Evolutionary conservation across 495 filamentous ascomycete species (phyloP), one percentile per base, ranked within the genome.

Genomic region (Hypoxylon subgilvum): DNA sequence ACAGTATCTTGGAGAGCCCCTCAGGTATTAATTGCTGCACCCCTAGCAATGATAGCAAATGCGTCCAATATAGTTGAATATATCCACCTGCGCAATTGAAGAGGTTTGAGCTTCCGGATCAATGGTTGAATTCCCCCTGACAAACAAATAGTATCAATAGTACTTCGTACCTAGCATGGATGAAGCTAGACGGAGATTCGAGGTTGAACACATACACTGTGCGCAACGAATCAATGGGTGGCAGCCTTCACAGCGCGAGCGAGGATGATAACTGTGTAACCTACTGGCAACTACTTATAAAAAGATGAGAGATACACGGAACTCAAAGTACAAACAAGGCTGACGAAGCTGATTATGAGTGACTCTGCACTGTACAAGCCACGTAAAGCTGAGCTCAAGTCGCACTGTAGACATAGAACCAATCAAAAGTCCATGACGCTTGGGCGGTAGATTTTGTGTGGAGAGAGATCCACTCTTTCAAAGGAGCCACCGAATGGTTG

Each of bases 401-500:
- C 27, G 46, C 56, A 64, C 50, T 16, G 63, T 64, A 22, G 9
- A n/a, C 4, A 12, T 46, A 28, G 30, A 30, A 23, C 60, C 36
- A 60, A 63, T 64, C 36, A 54, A 32, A 53, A 51, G 44, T 50
- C 43, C 21, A 64, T 51, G 43, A 64, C 54, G 61, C 61, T 64
- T 58, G 49, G 61, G 55, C 54, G 32, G 36, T 40, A 58, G 38
- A 58, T 51, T 58, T 57, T 52, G 41, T 63, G 60, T 49, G 60
- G 60, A 63, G 53, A 18, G 9, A 57, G 59, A 63, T 63, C 59
- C 41, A 12, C 57, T 62, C 58, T 63, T 63, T 52, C 59, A 56
- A n/a, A n/a, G n/a, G n/a, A n/a, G n/a, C n/a, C n/a, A n/a, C n/a
- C n/a, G n/a, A n/a, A n/a, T n/a, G n/a, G n/a, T n/a, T n/a, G n/a